These are phyloP conservation scores for Trebouxia sp. DNA, from an alignment of 139 green algal species.

Conservation along the genomic window DNA sequence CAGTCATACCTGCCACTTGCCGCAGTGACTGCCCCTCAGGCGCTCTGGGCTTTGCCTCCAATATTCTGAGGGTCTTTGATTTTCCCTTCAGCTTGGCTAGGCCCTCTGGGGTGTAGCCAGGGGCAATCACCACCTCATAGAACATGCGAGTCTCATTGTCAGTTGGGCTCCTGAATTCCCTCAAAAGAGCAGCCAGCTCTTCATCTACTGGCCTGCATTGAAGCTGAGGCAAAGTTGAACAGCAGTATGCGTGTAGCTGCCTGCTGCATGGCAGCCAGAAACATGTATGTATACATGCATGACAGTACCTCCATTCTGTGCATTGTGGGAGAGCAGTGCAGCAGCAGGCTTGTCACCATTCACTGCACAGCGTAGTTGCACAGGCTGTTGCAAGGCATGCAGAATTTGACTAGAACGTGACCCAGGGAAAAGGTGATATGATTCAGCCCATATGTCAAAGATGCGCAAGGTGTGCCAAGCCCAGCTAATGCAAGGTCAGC, in stretches of 20 bases:
- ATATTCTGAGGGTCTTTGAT: constrained; percentile 96
- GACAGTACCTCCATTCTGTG: too few relatives aligned
- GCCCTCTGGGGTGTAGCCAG: constrained; percentile 90
- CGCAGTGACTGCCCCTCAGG: constrained; percentile 72
- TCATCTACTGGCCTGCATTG: constrained; percentile 66
- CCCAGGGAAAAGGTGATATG: too few relatives aligned
- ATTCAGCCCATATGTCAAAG: too few relatives aligned
- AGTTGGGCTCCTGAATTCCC: constrained; percentile 90
- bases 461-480: too few relatives aligned
- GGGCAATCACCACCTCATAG: constrained; percentile 99
- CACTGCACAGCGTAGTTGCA: too few relatives aligned
- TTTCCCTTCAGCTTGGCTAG: constrained; percentile 96
- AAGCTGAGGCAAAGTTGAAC: neutral
- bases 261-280: neutral
- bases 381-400: too few relatives aligned
- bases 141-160: constrained; percentile 99
- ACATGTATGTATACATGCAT: neutral
- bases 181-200: constrained; percentile 87
- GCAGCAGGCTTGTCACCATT: too few relatives aligned
- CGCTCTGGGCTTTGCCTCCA: constrained; percentile 85
- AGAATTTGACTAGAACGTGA: too few relatives aligned
- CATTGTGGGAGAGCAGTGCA: neutral
- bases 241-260: neutral
- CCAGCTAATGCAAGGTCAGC: neutral
- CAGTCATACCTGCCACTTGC: constrained; percentile 71